phyloP scores from a whole-genome alignment of 208 protist species.

The Crithidia thermophila region DNA sequence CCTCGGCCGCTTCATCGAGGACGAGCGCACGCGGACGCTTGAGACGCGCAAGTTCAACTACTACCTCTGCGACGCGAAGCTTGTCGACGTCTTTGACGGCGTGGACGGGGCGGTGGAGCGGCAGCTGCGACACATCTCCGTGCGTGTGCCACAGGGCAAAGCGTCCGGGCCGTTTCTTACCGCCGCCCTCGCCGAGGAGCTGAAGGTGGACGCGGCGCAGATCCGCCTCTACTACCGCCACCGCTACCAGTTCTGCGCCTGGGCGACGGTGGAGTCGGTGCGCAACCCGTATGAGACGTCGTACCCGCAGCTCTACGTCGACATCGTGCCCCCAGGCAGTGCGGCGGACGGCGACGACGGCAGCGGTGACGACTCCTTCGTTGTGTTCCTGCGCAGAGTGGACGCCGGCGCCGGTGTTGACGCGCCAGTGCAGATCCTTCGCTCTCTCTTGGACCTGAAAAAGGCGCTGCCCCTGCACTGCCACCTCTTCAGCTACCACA shows the following conservation, averaged over 20 bases:
- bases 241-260: constrained; percentile 13
- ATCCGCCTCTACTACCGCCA: constrained; percentile 39
- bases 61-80: constrained; percentile 34
- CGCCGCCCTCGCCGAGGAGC: constrained; percentile 34
- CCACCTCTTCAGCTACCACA: constrained; percentile 16
- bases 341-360: not conserved
- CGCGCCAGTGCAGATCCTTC: constrained; percentile 17
- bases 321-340: not conserved
- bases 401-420: not conserved
- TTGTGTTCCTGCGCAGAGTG: constrained; percentile 23
- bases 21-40: constrained; percentile 24
- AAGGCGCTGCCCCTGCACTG: constrained; percentile 7
- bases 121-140: constrained; percentile 19
- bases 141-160: constrained; percentile 25
- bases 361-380: not conserved
- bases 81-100: constrained; percentile 55
- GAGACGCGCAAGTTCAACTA: constrained; percentile 33
- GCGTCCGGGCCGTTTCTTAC: constrained; percentile 24
- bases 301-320: constrained; percentile 23
- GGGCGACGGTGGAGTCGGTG: constrained; percentile 9
- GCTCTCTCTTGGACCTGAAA: constrained; percentile 22
- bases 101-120: constrained; percentile 24
- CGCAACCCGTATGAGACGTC: constrained; percentile 23
- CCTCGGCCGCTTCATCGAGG: constrained; percentile 40
- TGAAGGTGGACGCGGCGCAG: constrained; percentile 28